Evolutionary conservation across 768 basidiomycete genomes (phyloP), one percentile per base, ranked within the genome.

Genomic region (Amanita polypyramis): DNA sequence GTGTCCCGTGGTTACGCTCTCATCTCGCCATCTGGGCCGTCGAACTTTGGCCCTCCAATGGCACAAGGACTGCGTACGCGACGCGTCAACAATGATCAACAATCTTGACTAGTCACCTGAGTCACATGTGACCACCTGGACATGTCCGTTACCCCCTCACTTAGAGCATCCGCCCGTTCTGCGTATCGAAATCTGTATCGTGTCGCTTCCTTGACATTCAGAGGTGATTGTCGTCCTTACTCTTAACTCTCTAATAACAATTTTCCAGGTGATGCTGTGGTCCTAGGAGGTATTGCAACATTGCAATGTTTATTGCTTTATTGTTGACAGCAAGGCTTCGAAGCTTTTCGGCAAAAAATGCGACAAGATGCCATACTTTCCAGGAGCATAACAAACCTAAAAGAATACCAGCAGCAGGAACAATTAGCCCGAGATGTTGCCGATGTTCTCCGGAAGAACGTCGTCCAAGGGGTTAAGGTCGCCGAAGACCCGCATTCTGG

Each of bases 271-370:
- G 84, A 87, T 64, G 68, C 57, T 15, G 67, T 62, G 1, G 66
- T 86, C 43, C 67, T 78, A 14, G 63, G 62, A 68, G 83, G 84
- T 79, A 47, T 36, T 20, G 21, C 41, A 41, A 27, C 49, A 6
- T 20, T 43, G 25, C 37, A 7, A 10, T 45, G 15, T 33, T 35
- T 40, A 17, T n/a, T 38, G 30, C 7, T 7, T 7, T 3, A 2
- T 38, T 47, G 47, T 45, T 17, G 42, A 40, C 20, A 30, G 14
- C 48, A 35, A 29, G 34, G 14, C 25, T 27, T 7, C 4, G 7
- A 52, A 91, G 89, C 85, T n/a, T 92, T 90, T 59, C 74, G 76
- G 19, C 30, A 60, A 12, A 85, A 88, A 62, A 80, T 89, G 59
- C 73, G 85, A 36, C 62, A 64, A 9, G 83, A 86, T 49, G 73